phyloP scores from a whole-genome alignment of 495 filamentous ascomycete genomes.

The Apiosordaria backusii region DNA sequence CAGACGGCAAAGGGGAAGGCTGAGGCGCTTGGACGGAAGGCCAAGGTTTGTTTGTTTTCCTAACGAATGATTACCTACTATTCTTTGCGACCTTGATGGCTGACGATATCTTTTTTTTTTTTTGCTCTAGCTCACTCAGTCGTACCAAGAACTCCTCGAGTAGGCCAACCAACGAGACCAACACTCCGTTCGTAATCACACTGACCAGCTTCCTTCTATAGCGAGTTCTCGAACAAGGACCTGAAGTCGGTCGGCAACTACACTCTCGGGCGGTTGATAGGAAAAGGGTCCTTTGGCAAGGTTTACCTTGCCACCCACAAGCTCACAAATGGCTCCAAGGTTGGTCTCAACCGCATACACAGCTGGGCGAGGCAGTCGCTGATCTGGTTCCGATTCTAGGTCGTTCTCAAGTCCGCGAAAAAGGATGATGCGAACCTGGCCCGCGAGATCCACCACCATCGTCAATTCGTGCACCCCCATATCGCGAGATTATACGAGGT shows the following conservation, averaged over 20 bases:
- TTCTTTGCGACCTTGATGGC: constrained; percentile 17
- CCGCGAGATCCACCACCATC: constrained; percentile 96
- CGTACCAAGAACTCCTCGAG: constrained; percentile 94
- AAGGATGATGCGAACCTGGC: constrained; percentile 94
- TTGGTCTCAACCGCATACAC: constrained; percentile 37
- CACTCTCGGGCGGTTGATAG: constrained; percentile 82
- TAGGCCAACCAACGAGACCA: constrained; percentile 45
- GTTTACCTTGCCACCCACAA: constrained; percentile 96
- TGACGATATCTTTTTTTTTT: constrained; percentile 19
- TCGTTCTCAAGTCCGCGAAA: constrained; percentile 95
- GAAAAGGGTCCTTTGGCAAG: constrained; percentile 97
- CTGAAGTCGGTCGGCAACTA: constrained; percentile 93
- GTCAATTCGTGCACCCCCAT: constrained; percentile 96
- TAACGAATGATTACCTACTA: too few relatives aligned
- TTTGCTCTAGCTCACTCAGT: constrained; percentile 75
- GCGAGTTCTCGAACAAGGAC: constrained; percentile 92
- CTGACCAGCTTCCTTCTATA: constrained; percentile 39
- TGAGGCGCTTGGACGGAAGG: constrained; percentile 88
- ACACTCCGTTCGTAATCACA: constrained; percentile 2
- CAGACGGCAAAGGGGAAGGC: constrained; percentile 69
- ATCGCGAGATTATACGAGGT: constrained; percentile 97
- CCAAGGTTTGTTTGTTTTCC: constrained; percentile 73
- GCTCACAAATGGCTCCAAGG: constrained; percentile 97
- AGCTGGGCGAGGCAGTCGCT: neutral
- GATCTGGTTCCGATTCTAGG: constrained; percentile 48